Conservation (phyloP, 441 rosid species). For the Hura crepitans region DNA sequence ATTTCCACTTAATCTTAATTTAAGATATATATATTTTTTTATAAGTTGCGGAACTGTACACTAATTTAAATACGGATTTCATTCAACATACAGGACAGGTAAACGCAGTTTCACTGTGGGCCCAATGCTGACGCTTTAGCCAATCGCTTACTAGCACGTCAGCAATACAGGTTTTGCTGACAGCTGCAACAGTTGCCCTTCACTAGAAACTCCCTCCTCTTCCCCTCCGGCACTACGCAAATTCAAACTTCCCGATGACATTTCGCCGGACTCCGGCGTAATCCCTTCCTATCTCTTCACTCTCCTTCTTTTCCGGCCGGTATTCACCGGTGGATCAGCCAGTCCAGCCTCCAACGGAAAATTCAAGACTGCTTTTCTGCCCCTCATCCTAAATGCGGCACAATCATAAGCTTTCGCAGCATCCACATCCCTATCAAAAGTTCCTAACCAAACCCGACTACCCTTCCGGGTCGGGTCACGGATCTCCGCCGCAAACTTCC, state of each 20-base stretch:
- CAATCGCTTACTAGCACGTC: slow-evolving; percentile 10
- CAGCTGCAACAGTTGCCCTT: slow-evolving; percentile 12
- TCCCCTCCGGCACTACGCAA: slow-evolving; percentile 5
- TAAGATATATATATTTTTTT: no score
- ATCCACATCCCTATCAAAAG: slow-evolving; percentile 61
- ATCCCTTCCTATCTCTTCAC: slow-evolving; percentile 18
- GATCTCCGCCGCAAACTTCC: slow-evolving; percentile 87
- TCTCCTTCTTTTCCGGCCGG: slow-evolving; percentile 49
- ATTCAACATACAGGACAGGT: no score
- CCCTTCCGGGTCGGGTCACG: slow-evolving; percentile 77
- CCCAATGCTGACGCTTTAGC: not conserved
- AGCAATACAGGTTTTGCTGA: not conserved
- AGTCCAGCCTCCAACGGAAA: slow-evolving; percentile 74
- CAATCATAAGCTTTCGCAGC: slow-evolving; percentile 90
- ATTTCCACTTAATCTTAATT: no score
- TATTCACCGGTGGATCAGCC: slow-evolving; percentile 37
- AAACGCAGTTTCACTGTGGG: not conserved
- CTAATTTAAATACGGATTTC: no score
- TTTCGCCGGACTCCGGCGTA: slow-evolving; percentile 13
- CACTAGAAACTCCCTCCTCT: slow-evolving; percentile 10
- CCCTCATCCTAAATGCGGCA: slow-evolving; percentile 83
- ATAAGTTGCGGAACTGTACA: no score
- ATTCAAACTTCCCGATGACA: slow-evolving; percentile 12
- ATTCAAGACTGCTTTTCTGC: slow-evolving; percentile 79
- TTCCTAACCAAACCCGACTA: slow-evolving; percentile 84